phyloP scores from a whole-genome alignment of 108 stramenopile genomes.

The Skeletonema grethae region DNA sequence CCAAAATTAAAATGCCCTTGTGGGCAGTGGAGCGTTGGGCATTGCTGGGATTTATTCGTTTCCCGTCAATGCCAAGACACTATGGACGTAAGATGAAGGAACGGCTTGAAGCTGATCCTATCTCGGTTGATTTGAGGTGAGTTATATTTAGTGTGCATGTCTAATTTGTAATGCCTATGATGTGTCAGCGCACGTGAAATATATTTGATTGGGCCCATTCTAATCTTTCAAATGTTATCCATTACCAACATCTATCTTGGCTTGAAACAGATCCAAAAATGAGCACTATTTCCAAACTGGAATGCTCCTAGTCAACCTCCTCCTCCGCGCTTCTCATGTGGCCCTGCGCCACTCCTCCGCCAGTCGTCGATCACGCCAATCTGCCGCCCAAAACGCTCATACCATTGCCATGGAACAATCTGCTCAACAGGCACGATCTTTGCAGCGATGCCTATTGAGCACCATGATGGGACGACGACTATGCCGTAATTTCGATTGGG shows the following conservation, averaged over 20 bases:
- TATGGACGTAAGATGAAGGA: conserved; percentile 72
- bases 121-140: conserved; percentile 66
- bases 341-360: conserved; percentile 43
- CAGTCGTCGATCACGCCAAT: not conserved
- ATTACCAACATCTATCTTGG: not conserved
- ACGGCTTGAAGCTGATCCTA: conserved; percentile 71
- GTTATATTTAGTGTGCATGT: conserved; percentile 6
- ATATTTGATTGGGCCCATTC: not conserved
- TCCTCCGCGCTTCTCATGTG: conserved; percentile 43
- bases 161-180: not conserved
- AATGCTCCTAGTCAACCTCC: conserved; percentile 51
- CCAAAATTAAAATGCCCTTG: conserved; percentile 74
- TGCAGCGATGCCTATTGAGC: conserved; percentile 44
- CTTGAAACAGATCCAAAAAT: conserved; percentile 56
- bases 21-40: conserved; percentile 86
- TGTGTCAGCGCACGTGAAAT: not conserved
- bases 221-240: not conserved
- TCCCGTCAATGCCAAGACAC: conserved; percentile 60
- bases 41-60: conserved; percentile 61
- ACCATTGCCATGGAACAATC: conserved; percentile 48
- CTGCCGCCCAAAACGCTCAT: conserved; percentile 28
- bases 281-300: conserved; percentile 69
- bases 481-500: conserved; percentile 65
- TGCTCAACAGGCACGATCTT: conserved; percentile 32
- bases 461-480: conserved; percentile 65